Base-by-base conservation (phyloP, 257 asterid species). In the Lavandula angustifolia region DNA sequence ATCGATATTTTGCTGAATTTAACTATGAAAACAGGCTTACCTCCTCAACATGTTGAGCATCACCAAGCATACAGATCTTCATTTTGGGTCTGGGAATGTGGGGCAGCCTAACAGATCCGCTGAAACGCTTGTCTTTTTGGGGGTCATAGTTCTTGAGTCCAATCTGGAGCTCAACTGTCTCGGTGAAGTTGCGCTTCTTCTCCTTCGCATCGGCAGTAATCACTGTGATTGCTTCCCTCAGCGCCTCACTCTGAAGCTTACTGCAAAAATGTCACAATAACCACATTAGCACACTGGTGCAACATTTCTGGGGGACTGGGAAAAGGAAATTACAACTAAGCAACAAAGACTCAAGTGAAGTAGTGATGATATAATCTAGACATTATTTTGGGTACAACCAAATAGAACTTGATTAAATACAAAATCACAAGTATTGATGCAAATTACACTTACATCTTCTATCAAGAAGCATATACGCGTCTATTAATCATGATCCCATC, bases 31-130 rank as follows among this genome's bases (percentile, higher is more conserved):
- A 22, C 27, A 0, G 27, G 2, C 1, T 22, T 74, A 81, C 86
- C 86, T 81, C 86, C 53, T 81, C 87, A 41, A 81, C 87, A 42
- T 78, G 87, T 62, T 78, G 87, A 6, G 84, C 87, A 64, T 78
- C 84, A 10, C 87, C 87, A 60, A 81, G 84, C 87, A 81, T 81
- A 52, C 87, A 81, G 41, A 81, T 65, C 62, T 78, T 81, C 86
- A 81, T 81, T 22, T 78, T 81, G 0, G 86, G 86, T 27, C 83
- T 70, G 0, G 86, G 86, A 42, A 81, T 81, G 71, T 81, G 86
- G 4, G 86, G 86, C 79, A 81, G 35, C 68, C 47, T 81, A 3
- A 81, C 87, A 2, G 87, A 78, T 1, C 87, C 87, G 33, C 84
- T 81, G 82, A 81, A 81, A 69, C 84, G 82, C 70, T 81, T 81